Percentiles rank a stretch among this genome's conserved stretches.
Conservation (phyloP, 768 basidiomycete species). For the Rhodotorula graminis region DNA sequence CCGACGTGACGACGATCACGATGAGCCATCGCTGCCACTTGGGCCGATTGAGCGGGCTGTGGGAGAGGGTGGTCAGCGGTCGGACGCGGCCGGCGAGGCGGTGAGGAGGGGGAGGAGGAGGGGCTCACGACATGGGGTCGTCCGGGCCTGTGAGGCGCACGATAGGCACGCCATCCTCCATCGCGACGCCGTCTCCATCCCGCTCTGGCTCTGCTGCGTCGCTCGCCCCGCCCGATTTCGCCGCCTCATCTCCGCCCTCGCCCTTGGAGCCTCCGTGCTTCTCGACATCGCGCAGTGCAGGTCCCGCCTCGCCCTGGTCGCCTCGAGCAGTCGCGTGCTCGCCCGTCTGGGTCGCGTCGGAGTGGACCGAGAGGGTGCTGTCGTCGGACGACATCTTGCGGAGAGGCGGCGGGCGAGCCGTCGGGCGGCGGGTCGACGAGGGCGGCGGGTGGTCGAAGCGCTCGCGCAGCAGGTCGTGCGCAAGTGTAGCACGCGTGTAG, state of each 20-base stretch:
- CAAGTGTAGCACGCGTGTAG: too few species aligned
- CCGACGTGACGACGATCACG: conserved; percentile 35
- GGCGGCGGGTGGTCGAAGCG: too few species aligned
- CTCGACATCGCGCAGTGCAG: not conserved
- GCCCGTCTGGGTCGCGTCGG: not conserved
- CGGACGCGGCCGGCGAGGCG: not conserved
- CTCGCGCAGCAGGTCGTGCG: too few species aligned
- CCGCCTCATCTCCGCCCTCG: not conserved
- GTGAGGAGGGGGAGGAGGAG: not conserved
- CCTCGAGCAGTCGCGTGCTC: not conserved
- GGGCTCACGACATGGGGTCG: conserved; percentile 17
- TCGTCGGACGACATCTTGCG: not conserved
- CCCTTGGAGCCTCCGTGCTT: not conserved
- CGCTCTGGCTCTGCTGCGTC: not conserved
- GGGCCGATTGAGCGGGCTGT: conserved; percentile 34
- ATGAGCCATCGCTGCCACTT: conserved; percentile 41
- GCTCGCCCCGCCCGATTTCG: not conserved
- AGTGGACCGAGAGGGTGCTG: not conserved
- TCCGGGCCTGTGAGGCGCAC: conserved; percentile 18
- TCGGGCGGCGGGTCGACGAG: too few species aligned
- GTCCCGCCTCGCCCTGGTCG: not conserved
- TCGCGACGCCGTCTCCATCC: conserved; percentile 19
- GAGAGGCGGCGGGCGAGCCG: not conserved
- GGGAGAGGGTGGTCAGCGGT: not conserved
- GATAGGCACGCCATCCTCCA: conserved; percentile 28